A percentile compares a stretch with the other conserved stretches of the same genome.
Conservation (phyloP, 257 asterid genomes). For the Hygrophila difformis region DNA sequence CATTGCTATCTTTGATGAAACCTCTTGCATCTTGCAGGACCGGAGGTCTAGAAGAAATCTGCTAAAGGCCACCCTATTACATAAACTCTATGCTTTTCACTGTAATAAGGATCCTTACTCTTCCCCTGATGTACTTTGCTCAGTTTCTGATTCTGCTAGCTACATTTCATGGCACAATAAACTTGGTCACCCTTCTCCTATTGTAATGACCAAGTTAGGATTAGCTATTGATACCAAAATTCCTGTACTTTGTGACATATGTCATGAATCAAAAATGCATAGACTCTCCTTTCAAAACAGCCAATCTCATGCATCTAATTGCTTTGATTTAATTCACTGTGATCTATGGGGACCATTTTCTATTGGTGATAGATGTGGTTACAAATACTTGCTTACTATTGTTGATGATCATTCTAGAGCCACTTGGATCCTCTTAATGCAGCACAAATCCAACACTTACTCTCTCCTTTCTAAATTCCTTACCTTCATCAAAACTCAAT, state of each 20-base stretch:
- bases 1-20: too few species aligned
- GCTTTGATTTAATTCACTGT: not conserved
- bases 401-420: conserved; percentile 1
- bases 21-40: too few species aligned
- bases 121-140: too few species aligned
- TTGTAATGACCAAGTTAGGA: too few species aligned
- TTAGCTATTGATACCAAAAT: too few species aligned
- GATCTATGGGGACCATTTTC: conserved; percentile 5
- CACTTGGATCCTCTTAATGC: not conserved
- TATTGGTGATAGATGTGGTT: not conserved
- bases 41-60: too few species aligned
- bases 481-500: not conserved
- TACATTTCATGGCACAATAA: too few species aligned
- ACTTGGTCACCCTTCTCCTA: too few species aligned
- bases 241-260: not conserved
- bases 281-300: not conserved
- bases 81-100: too few species aligned
- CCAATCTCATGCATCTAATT: not conserved
- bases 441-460: not conserved
- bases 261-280: not conserved
- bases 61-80: too few species aligned
- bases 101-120: too few species aligned
- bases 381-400: not conserved
- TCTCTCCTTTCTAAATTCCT: not conserved
- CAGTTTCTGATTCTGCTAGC: too few species aligned